phyloP scores from a whole-genome alignment of 2,329 filamentous ascomycete genomes.

The Botryotinia narcissicola region DNA sequence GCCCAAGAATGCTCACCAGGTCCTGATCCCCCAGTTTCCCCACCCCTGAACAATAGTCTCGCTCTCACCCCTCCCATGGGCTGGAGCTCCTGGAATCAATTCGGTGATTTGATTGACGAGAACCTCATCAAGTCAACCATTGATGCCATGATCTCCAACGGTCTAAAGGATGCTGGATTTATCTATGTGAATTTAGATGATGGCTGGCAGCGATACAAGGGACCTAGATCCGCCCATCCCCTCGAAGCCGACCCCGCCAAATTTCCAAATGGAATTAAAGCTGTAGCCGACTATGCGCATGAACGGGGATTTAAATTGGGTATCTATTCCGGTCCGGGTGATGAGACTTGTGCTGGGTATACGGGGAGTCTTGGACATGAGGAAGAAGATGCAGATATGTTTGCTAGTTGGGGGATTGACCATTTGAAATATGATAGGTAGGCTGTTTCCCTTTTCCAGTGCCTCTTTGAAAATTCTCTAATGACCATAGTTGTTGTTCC shows the following conservation, averaged over 20 bases:
- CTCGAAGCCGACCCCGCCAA: conserved; percentile 2
- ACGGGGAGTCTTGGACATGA: conserved; percentile 56
- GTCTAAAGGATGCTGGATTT: background rate
- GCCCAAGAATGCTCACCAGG: background rate
- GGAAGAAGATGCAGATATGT: conserved; percentile 55
- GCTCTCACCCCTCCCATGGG: conserved; percentile 47
- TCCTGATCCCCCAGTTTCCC: background rate
- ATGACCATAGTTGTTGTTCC: conserved; percentile 1
- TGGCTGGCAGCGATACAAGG: conserved; percentile 8
- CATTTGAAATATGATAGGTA: conserved; percentile 58
- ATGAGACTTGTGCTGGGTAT: conserved; percentile 28
- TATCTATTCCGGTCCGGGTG: conserved; percentile 59
- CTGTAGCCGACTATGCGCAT: conserved; percentile 9
- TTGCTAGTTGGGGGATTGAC: conserved; percentile 57
- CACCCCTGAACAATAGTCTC: conserved; percentile 39
- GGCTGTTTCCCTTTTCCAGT: too few species aligned
- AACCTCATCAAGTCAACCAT: background rate
- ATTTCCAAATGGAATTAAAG: conserved; percentile 11
- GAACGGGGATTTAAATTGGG: conserved; percentile 52
- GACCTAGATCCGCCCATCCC: background rate
- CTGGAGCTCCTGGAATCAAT: conserved; percentile 54
- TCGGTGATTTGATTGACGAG: conserved; percentile 47
- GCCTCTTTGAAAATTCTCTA: too few species aligned
- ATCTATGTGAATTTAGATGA: conserved; percentile 6
- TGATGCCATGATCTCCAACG: background rate